These are phyloP conservation scores for Microcyclospora pomicola DNA, from an alignment of 2,329 filamentous ascomycete genomes.

Conservation along the genomic window DNA sequence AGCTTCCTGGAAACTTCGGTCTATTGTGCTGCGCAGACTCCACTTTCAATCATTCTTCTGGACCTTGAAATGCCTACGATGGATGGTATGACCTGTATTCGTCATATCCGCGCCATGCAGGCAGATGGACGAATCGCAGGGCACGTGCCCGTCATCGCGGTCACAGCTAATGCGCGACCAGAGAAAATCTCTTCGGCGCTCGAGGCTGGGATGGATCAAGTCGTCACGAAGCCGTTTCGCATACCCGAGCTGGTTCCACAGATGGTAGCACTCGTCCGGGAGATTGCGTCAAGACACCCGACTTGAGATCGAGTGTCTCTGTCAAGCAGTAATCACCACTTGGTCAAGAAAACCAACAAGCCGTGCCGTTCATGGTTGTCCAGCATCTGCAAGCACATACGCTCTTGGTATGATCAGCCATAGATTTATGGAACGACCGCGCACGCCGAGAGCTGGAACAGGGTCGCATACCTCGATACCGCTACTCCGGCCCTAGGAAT, in stretches of 20 bases:
- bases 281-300: slow-evolving; percentile 4
- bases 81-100: slow-evolving; percentile 20
- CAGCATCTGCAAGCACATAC: too few relatives aligned
- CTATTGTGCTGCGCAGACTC: slow-evolving; percentile 10
- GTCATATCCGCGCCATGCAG: slow-evolving; percentile 18
- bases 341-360: neutral
- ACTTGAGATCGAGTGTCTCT: neutral
- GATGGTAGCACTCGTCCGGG: slow-evolving; percentile 17
- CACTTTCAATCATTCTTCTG: slow-evolving; percentile 18
- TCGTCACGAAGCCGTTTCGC: slow-evolving; percentile 23
- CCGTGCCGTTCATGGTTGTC: too few relatives aligned
- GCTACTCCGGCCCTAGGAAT: too few relatives aligned
- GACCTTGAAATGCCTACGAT: slow-evolving; percentile 24
- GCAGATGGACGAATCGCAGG: slow-evolving; percentile 24
- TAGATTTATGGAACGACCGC: too few relatives aligned
- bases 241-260: slow-evolving; percentile 22
- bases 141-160: slow-evolving; percentile 20
- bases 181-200: slow-evolving; percentile 20
- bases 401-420: too few relatives aligned
- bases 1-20: slow-evolving; percentile 14
- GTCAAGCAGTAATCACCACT: neutral
- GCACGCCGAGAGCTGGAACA: too few relatives aligned
- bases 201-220: slow-evolving; percentile 22
- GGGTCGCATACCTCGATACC: too few relatives aligned
- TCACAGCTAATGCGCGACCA: slow-evolving; percentile 22